Base-by-base conservation (phyloP, 1,284 basidiomycete species). In the Hymenochaete sp. region DNA sequence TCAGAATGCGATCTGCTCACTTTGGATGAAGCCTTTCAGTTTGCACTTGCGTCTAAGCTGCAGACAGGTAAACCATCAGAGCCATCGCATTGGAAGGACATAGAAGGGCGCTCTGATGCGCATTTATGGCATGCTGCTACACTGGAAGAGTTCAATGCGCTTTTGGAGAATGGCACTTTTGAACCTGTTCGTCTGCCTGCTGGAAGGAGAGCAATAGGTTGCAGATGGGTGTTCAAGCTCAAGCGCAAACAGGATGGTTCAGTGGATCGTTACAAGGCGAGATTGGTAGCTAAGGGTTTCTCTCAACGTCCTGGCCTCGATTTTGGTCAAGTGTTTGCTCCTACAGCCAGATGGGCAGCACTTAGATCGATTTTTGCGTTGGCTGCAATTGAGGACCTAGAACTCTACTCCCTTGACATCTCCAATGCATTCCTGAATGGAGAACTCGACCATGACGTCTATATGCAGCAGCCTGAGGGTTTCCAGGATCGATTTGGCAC, bases 251-350 rank as follows among this genome's bases (percentile, higher is more conserved):
- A 41, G 19, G 53, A 64, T 38, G 65, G 67, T 0, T 48, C 56
- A 3, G 41, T 63, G n/a, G 50, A 55, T 22, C 53, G 57, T 14
- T 59, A 57, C 57, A 38, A 38, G 21, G 37, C 37, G 5, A 38
- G 37, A 38, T 21, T 38, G 3, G n/a, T 38, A n/a, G 37, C 37
- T 18, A 38, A 38, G 11, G 37, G 31, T 18, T 33, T 14, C 9
- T 33, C 31, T 33, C 9, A 33, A 18, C 31, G n/a, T 33, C 31
- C n/a, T 31, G 28, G 28, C 14, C 14, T 31, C 14, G 65, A 75
- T 53, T 73, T 62, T 51, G 53, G 56, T 11, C 55, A 71, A 42
- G 65, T 62, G 4, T 70, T 66, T 48, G 56, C 67, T 1, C 66
- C 67, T 10, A 64, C 62, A 0, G 57, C 61, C 7, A 50, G 56